phyloP scores from a whole-genome alignment of 2,329 filamentous ascomycete genomes.

The Fusarium tanahbumbuense region DNA sequence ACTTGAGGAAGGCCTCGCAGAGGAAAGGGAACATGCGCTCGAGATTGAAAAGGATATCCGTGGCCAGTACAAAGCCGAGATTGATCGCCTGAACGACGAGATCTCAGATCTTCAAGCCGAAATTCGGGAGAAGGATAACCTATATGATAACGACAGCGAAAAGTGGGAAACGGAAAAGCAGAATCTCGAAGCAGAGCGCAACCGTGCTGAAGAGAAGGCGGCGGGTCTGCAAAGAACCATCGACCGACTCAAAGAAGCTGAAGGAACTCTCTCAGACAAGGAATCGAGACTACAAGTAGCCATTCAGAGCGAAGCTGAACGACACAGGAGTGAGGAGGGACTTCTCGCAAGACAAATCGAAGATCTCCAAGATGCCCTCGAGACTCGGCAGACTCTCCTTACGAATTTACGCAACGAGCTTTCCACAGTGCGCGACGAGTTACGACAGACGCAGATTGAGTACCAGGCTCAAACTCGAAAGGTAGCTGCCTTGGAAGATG shows the following conservation, averaged over 20 bases:
- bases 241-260: conserved; percentile 74
- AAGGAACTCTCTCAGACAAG: conserved; percentile 74
- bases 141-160: conserved; percentile 77
- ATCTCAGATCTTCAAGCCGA: conserved; percentile 72
- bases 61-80: conserved; percentile 57
- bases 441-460: conserved; percentile 74
- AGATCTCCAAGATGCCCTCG: conserved; percentile 77
- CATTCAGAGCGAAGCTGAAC: conserved; percentile 76
- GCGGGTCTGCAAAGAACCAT: conserved; percentile 76
- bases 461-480: conserved; percentile 72
- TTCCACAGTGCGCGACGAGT: conserved; percentile 73
- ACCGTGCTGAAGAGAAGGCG: conserved; percentile 75
- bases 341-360: conserved; percentile 78
- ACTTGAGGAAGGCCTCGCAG: conserved; percentile 61
- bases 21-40: conserved; percentile 67
- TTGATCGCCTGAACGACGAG: conserved; percentile 66
- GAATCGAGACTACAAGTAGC: conserved; percentile 75
- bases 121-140: conserved; percentile 75
- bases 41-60: conserved; percentile 71
- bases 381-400: conserved; percentile 72
- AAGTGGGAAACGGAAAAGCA: conserved; percentile 76
- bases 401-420: conserved; percentile 75
- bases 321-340: conserved; percentile 78
- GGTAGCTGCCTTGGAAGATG: conserved; percentile 76
- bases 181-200: conserved; percentile 72